Base-by-base conservation (phyloP, 768 basidiomycete genomes). In the Macrolepiota dolichaula region DNA sequence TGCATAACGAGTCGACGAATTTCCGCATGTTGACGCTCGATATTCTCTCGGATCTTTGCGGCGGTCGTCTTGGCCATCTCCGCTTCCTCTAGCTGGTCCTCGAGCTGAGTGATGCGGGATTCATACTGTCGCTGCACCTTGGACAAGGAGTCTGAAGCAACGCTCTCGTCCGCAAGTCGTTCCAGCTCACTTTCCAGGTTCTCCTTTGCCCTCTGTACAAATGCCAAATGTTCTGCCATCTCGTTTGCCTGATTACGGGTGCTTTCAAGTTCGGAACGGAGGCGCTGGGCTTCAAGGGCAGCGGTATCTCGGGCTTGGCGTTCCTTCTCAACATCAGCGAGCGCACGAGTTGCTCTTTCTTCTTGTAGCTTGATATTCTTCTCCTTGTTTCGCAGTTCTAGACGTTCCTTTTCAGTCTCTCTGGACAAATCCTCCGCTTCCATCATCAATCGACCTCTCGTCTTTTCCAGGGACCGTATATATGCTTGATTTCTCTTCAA, bases 391-490 rank as follows among this genome's bases (percentile, higher is more conserved):
- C 88, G 79, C 22, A 90, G 72, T 63, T 85, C 86, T 3, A 82
- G 74, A 38, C 86, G 82, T 67, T 89, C 91, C 56, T 79, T 79
- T 68, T 92, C 91, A 24, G 85, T 86, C 69, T 91, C 88, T 40
- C 91, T 81, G 19, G 78, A 77, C 40, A 91, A 74, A 70, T 98
- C 96, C 70, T 97, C 95, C 3, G 88, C 83, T 69, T 98, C 96
- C 32, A 83, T 82, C 7, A 85, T 80, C 51, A 94, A 76, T 1
- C 91, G 82, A 29, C 78, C 73, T 71, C 90, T 92, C 4, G 89
- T 86, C 70, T 92, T 89, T 73, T 96, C 91, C 27, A 96, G 78
- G n/a, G 92, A 92, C 44, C 89, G 87, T 64, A 96, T 91, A 65
- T 94, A 88, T 1, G 81, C 79, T 4, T 79, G 81, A 46, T 91